These are phyloP conservation scores for Erodium moschatum DNA, from an alignment of 441 rosid species.

Conservation along the genomic window DNA sequence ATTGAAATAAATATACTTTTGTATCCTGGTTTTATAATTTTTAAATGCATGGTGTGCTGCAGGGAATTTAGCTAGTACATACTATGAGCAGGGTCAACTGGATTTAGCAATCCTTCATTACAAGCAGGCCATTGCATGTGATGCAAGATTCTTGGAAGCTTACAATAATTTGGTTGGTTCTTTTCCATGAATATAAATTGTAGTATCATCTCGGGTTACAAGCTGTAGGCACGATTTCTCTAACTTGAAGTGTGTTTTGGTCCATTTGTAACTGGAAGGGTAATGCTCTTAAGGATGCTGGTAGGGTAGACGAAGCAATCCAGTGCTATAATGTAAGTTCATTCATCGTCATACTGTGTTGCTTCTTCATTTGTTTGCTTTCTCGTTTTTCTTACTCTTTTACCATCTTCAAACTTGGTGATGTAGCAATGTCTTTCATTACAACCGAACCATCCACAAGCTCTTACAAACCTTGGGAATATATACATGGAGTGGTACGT, in stretches of 20 bases:
- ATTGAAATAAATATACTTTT: not conserved
- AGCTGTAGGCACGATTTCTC: not conserved
- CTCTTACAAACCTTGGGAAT: slow-evolving; percentile 94
- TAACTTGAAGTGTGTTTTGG: slow-evolving; percentile 17
- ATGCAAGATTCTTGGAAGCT: slow-evolving; percentile 87
- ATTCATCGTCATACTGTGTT: not conserved
- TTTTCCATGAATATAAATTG: not conserved
- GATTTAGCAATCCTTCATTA: slow-evolving; percentile 83
- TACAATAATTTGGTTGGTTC: slow-evolving; percentile 84
- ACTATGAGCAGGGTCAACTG: slow-evolving; percentile 81
- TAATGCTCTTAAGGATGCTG: slow-evolving; percentile 88
- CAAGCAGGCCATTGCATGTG: slow-evolving; percentile 77
- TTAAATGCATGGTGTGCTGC: not conserved
- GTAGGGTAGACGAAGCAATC: slow-evolving; percentile 87
- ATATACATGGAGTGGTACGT: slow-evolving; percentile 94
- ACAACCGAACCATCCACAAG: slow-evolving; percentile 94
- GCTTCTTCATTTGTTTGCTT: slow-evolving; percentile 4
- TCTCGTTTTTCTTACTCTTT: not conserved
- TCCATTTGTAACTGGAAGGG: slow-evolving; percentile 46
- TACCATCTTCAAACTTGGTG: slow-evolving; percentile 16
- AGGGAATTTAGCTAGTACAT: slow-evolving; percentile 86
- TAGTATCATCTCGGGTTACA: not conserved
- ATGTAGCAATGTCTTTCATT: slow-evolving; percentile 83
- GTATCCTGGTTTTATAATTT: slow-evolving; percentile 2
- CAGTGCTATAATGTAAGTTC: slow-evolving; percentile 76